phyloP scores from a whole-genome alignment of 2,329 filamentous ascomycete genomes.

The Colletotrichum higginsianum region DNA sequence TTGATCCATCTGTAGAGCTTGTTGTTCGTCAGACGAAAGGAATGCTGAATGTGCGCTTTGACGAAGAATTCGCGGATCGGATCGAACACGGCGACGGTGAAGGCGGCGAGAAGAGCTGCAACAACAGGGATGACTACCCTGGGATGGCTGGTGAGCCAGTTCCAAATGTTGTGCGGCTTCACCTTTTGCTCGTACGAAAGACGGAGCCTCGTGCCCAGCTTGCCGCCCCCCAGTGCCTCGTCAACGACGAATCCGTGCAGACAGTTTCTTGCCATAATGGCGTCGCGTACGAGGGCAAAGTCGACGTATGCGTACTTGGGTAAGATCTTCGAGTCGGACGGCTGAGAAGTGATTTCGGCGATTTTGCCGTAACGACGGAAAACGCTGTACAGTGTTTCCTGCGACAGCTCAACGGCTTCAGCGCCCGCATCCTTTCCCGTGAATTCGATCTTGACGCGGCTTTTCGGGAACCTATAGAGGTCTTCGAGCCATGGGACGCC shows the following conservation, averaged over 20 bases:
- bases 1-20: constrained; percentile 86
- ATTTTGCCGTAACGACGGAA: constrained; percentile 95
- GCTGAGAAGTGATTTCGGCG: constrained; percentile 85
- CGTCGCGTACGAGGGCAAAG: constrained; percentile 80
- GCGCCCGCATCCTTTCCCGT: constrained; percentile 80
- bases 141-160: constrained; percentile 90
- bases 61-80: constrained; percentile 95
- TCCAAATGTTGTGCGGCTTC: constrained; percentile 84
- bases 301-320: constrained; percentile 87
- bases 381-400: constrained; percentile 88
- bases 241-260: constrained; percentile 86
- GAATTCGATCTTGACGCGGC: constrained; percentile 86
- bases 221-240: constrained; percentile 80
- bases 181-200: constrained; percentile 87
- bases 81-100: constrained; percentile 92
- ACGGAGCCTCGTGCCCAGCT: constrained; percentile 81
- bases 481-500: constrained; percentile 97
- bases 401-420: constrained; percentile 82
- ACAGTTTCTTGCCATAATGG: constrained; percentile 92
- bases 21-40: constrained; percentile 81
- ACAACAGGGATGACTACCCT: constrained; percentile 88
- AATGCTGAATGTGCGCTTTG: constrained; percentile 85
- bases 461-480: constrained; percentile 84
- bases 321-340: constrained; percentile 86
- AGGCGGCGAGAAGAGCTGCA: constrained; percentile 83